A percentile compares a stretch with the other conserved stretches of the same genome.
phyloP scores from a whole-genome alignment of 257 asterid species.

The Jacaranda mimosifolia region DNA sequence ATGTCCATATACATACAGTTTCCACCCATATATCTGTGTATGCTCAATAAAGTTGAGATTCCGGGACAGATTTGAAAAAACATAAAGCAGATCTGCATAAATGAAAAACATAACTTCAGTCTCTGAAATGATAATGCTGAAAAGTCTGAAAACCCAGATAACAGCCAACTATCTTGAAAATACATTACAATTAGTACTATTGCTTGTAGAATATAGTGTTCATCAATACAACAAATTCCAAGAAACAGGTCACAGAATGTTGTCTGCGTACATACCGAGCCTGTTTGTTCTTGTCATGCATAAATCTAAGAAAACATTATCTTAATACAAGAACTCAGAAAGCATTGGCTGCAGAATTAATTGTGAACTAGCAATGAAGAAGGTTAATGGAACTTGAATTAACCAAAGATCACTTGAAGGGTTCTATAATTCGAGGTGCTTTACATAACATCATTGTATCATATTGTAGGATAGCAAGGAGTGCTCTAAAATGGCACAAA shows the following conservation, averaged over 20 bases:
- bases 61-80: slow-evolving; percentile 84
- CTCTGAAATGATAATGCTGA: background rate
- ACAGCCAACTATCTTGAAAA: background rate
- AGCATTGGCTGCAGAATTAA: no score
- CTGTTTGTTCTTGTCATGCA: slow-evolving; percentile 4
- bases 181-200: background rate
- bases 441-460: no score
- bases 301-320: background rate
- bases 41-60: slow-evolving; percentile 93
- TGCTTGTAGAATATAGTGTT: background rate
- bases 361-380: no score
- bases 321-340: no score
- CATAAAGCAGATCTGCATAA: slow-evolving; percentile 88
- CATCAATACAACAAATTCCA: background rate
- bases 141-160: background rate
- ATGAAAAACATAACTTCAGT: slow-evolving; percentile 19
- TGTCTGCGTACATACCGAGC: background rate
- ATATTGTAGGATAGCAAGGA: no score
- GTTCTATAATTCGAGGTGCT: no score
- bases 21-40: slow-evolving; percentile 90
- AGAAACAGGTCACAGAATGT: slow-evolving; percentile 25
- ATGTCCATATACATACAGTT: slow-evolving; percentile 69
- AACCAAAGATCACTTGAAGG: no score
- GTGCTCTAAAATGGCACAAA: no score
- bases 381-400: no score